Base-by-base conservation (phyloP, 805 yeast genomes). In the Saturnispora bothae region DNA sequence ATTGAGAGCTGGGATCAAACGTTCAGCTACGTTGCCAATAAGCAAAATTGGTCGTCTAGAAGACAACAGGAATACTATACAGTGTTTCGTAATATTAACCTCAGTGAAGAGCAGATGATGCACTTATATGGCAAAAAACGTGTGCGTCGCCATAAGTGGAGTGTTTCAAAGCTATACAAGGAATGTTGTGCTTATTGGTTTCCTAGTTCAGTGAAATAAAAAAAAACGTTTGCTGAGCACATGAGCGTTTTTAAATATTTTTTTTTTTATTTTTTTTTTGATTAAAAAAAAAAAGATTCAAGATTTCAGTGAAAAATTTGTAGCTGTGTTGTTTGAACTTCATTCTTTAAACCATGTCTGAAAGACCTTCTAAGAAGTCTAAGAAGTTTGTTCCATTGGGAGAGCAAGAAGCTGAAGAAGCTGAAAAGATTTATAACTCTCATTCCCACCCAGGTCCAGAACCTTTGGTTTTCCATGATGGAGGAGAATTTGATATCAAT, bases 381-480 rank as follows among this genome's bases (percentile, higher is more conserved):
- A 67, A 68, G 56, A 59, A 40, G 12, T 73, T 81, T 1, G 63
- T 67, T 40, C 78, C 83, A 2, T 83, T 78, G 48, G 59, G 61
- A 17, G 77, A 78, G 14, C 84, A 84, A 4, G 85, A 78, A 53
- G 65, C 65, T 17, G 82, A 83, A 3, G 84, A 79, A 52, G 71
- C 65, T 37, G 65, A 68, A 43, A 54, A 70, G 31, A 60, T 49
- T 42, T 53, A 48, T 32, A 77, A 75, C 49, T 78, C 79, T 3
- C 72, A 63, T 41, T 61, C 62, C 4, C 41, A 43, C 1, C 33
- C 33, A 18, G 59, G 52, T 2, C 50, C 49, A 8, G 62, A 56
- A 27, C 52, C 59, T 1, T 48, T 74, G 40, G 63, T 66, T 20
- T 71, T 68, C 42, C 83, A 78, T 52, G 78, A 79, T 54, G 75